A percentile compares a stretch with the other conserved stretches of the same genome.
Evolutionary conservation across 306 rosid species (phyloP).

Genomic region (Dalbergia oliveri): DNA sequence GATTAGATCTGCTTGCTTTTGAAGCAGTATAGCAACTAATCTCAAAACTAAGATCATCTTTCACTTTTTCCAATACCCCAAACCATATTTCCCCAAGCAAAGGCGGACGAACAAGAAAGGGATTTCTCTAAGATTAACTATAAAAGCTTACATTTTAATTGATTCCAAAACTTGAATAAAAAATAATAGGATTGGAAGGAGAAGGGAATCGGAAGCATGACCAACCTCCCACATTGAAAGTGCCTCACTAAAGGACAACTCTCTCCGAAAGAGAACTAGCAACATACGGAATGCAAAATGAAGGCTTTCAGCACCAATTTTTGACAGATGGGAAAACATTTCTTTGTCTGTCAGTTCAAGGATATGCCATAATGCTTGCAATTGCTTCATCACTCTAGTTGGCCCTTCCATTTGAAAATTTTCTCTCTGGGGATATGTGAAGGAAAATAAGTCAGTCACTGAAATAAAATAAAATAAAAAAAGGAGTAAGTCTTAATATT

Average conservation of each 20-base stretch:
- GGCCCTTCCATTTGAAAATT: slow-evolving; percentile 98
- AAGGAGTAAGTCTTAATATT: slow-evolving; percentile 39
- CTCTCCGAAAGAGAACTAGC: slow-evolving; percentile 95
- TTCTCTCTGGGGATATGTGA: slow-evolving; percentile 67
- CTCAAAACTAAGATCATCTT: slow-evolving; percentile 32
- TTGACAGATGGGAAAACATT: slow-evolving; percentile 78
- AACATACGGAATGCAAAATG: slow-evolving; percentile 98
- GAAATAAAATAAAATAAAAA: neutral
- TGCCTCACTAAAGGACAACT: slow-evolving; percentile 85
- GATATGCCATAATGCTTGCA: slow-evolving; percentile 81
- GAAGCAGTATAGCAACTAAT: slow-evolving; percentile 9
- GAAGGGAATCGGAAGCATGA: slow-evolving; percentile 13
- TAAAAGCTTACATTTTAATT: slow-evolving; percentile 9
- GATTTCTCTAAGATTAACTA: slow-evolving; percentile 27
- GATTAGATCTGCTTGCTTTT: slow-evolving; percentile 27
- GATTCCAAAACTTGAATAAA: slow-evolving; percentile 11
- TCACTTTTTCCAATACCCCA: slow-evolving; percentile 1
- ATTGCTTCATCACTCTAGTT: slow-evolving; percentile 91
- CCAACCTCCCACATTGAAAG: slow-evolving; percentile 99
- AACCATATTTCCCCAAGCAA: slow-evolving; percentile 22
- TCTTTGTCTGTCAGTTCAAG: slow-evolving; percentile 85
- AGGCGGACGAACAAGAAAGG: slow-evolving; percentile 1
- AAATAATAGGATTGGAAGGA: neutral
- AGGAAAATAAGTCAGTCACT: slow-evolving; percentile 52
- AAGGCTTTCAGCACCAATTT: slow-evolving; percentile 95